Conservation (phyloP, 768 basidiomycete genomes). For the Pisolithus orientalis region DNA sequence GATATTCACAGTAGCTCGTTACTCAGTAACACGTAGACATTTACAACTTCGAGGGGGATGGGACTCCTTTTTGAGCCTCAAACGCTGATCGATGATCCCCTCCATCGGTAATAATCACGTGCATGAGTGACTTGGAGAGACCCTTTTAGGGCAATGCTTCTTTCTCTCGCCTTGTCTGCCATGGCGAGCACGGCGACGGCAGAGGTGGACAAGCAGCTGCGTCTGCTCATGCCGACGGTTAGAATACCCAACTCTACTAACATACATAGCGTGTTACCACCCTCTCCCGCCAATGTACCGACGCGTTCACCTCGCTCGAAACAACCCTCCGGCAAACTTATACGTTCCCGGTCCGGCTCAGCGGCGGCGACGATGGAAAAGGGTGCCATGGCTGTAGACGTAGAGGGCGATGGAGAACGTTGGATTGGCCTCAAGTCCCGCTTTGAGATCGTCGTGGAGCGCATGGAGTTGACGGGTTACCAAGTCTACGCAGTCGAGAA, state of each 20-base stretch:
- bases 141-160: not conserved
- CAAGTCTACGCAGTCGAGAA: constrained; percentile 87
- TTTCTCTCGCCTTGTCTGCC: not conserved
- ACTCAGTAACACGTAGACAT: too few species aligned
- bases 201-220: constrained; percentile 5
- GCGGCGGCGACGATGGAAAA: constrained; percentile 13
- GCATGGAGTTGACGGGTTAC: constrained; percentile 48
- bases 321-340: constrained; percentile 19
- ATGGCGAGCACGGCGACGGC: constrained; percentile 14
- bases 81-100: not conserved
- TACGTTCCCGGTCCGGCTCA: constrained; percentile 30
- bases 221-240: constrained; percentile 30
- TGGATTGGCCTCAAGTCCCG: constrained; percentile 43
- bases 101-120: not conserved
- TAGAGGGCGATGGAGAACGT: constrained; percentile 21
- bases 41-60: too few species aligned
- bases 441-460: constrained; percentile 45
- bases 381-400: constrained; percentile 7
- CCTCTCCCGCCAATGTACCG: constrained; percentile 9
- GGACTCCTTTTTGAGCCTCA: too few species aligned
- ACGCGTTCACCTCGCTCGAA: constrained; percentile 20
- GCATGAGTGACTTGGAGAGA: not conserved
- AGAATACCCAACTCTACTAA: constrained; percentile 13
- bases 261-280: not conserved
- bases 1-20: too few species aligned